Percentiles rank a stretch among this genome's conserved stretches.
Evolutionary conservation across 169 alveolate species (phyloP).

Genomic region (Babesia caballi): DNA sequence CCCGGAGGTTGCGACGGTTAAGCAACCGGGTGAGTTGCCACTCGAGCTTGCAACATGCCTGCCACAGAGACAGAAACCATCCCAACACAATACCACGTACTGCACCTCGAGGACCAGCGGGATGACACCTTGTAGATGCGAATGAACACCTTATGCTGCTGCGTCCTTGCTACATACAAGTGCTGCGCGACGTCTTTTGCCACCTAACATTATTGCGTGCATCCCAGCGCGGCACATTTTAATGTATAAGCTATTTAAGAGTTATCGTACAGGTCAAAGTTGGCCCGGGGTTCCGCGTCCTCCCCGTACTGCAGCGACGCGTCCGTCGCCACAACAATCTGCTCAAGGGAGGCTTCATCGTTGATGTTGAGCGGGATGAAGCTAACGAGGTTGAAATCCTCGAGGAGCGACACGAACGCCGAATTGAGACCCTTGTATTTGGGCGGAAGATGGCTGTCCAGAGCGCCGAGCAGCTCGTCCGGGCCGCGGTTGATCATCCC

Average conservation of each 20-base stretch:
- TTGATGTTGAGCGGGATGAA: slow-evolving; percentile 75
- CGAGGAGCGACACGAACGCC: slow-evolving; percentile 76
- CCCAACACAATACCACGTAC: slow-evolving; percentile 61
- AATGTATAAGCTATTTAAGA: background rate
- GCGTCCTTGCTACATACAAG: no score
- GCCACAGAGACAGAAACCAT: slow-evolving; percentile 9
- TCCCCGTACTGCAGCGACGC: slow-evolving; percentile 76
- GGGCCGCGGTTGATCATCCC: slow-evolving; percentile 44
- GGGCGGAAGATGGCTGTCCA: slow-evolving; percentile 66
- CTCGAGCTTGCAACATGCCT: background rate
- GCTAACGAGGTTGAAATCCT: slow-evolving; percentile 73
- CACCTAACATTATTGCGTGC: no score
- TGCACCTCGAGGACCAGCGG: slow-evolving; percentile 39
- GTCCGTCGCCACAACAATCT: slow-evolving; percentile 70
- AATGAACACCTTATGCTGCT: no score
- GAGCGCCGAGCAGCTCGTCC: slow-evolving; percentile 52
- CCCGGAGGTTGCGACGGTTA: slow-evolving; percentile 9
- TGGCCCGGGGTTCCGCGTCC: slow-evolving; percentile 77
- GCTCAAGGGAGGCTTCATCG: slow-evolving; percentile 74
- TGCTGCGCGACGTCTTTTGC: no score
- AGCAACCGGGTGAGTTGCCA: slow-evolving; percentile 18
- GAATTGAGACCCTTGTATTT: slow-evolving; percentile 65
- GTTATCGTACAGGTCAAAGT: slow-evolving; percentile 65
- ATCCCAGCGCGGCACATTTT: no score
- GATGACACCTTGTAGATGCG: slow-evolving; percentile 41